Conservation (phyloP, 2,329 filamentous ascomycete genomes). For the Akanthomyces lecanii region DNA sequence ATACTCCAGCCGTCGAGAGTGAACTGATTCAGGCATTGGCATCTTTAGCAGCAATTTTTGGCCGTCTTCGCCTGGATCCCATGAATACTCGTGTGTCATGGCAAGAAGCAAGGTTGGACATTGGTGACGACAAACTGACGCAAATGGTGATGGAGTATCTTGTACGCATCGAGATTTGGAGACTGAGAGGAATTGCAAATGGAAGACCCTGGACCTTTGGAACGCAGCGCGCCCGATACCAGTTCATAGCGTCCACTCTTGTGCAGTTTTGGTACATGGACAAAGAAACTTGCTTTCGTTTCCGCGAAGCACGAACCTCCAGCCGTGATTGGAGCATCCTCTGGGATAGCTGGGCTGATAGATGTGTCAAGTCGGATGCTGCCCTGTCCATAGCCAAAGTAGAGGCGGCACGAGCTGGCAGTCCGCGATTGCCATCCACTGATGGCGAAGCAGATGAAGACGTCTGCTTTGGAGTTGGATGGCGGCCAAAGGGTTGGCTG, state of each 20-base stretch:
- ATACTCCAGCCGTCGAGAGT: not conserved
- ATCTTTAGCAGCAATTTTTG: not conserved
- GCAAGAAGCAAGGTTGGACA: not conserved
- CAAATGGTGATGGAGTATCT: slow-evolving; percentile 19
- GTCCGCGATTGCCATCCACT: slow-evolving; percentile 19
- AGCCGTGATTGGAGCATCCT: slow-evolving; percentile 21
- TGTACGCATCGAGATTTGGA: slow-evolving; percentile 7
- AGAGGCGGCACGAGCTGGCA: not conserved
- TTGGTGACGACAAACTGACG: not conserved
- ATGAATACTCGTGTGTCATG: not conserved
- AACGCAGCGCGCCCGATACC: not conserved
- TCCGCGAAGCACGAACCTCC: not conserved
- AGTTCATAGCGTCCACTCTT: slow-evolving; percentile 13
- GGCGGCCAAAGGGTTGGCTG: slow-evolving; percentile 1
- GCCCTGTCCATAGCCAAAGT: not conserved
- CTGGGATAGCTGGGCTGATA: slow-evolving; percentile 30
- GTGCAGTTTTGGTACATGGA: slow-evolving; percentile 17
- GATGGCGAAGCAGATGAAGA: not conserved
- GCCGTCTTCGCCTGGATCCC: not conserved
- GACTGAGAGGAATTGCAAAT: not conserved
- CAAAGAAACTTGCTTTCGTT: slow-evolving; percentile 2
- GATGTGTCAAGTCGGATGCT: not conserved
- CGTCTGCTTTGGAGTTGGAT: not conserved
- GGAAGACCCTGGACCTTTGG: slow-evolving; percentile 11
- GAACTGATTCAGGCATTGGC: not conserved